Evolutionary conservation across 805 yeast genomes (phyloP), one percentile per base, ranked within the genome.

Genomic region (Candida taoyuanica): DNA sequence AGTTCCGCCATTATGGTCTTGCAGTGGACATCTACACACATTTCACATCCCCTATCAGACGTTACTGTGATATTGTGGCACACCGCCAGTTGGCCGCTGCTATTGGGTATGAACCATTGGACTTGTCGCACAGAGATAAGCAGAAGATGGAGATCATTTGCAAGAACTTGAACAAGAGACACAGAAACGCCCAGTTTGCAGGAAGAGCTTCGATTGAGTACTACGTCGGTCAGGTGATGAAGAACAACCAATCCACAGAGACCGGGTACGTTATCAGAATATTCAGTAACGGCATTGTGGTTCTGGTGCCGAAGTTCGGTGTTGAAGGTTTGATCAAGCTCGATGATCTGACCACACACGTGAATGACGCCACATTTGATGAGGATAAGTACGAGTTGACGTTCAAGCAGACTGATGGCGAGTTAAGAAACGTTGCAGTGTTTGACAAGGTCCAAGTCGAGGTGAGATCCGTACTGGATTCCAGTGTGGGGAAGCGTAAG

Each of bases 81-180:
- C 99, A 93, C 62, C 75, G 99, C 56, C 98, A 93, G 62, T 68
- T 93, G 27, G 98, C 98, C 0, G 97, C 95, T n/a, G 96, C 99
- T 1, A 93, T 93, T 42, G 95, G 85, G 1, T 93, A 91, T 59
- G 98, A 93, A 60, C 73, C 81, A 19, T 64, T 91, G 47, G 87
- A 85, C 54, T 70, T 81, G 43, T 72, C 78, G 33, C 96, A 91
- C 55, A 74, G 95, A 54, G 96, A 89, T 58, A 93, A 88, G 62
- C 70, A 68, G 54, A 87, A 86, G 67, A 85, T 93, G 89, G 97
- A 91, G 48, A 60, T 78, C 47, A 79, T 93, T 42, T 88, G 89
- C 53, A 78, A 78, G 50, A 93, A 93, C 58, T 89, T 93, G 57
- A 93, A 93, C 67, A 80, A 74, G 51, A 81, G 96, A 50, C 99